A percentile compares a stretch with the other conserved stretches of the same genome.
Evolutionary conservation across 2,329 filamentous ascomycete genomes (phyloP).

Genomic region (Cercospora zeae-maydis): DNA sequence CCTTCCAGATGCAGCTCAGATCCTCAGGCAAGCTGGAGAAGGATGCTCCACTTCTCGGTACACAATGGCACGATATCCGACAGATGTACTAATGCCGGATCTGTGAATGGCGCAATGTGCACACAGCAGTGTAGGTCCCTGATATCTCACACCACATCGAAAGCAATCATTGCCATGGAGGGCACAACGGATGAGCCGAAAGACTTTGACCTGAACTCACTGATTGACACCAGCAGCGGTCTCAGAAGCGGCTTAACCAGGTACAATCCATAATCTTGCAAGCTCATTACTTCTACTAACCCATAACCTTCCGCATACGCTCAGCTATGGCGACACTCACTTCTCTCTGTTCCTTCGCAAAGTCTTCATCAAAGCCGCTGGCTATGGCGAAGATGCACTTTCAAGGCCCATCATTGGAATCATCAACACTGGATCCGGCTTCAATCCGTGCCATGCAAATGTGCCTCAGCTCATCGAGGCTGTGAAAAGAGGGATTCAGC

Average conservation of each 20-base stretch:
- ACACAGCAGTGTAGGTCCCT: not conserved
- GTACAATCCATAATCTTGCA: not conserved
- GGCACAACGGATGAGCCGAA: not conserved
- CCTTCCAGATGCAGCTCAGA: not conserved
- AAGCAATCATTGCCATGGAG: not conserved
- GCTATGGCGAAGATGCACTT: constrained; percentile 68
- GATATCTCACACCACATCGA: not conserved
- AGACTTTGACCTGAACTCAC: constrained; percentile 23
- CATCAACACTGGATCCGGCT: constrained; percentile 67
- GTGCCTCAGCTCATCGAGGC: constrained; percentile 69
- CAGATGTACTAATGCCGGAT: not conserved
- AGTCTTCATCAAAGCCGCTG: constrained; percentile 72
- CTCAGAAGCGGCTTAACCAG: constrained; percentile 23
- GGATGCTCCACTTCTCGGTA: constrained; percentile 8
- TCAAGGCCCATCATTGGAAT: constrained; percentile 70
- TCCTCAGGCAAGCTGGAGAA: not conserved
- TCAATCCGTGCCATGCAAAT: constrained; percentile 73
- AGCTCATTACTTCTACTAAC: constrained; percentile 46
- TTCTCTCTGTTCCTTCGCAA: constrained; percentile 73
- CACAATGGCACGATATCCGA: constrained; percentile 3
- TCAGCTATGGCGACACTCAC: constrained; percentile 67
- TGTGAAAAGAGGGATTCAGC: constrained; percentile 63
- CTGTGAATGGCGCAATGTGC: constrained; percentile 6
- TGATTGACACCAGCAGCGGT: constrained; percentile 17
- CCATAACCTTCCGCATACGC: constrained; percentile 41